A percentile compares a stretch with the other conserved stretches of the same genome.
These are phyloP conservation scores for Fusarium sp. DNA, from an alignment of 2,329 filamentous ascomycete genomes.

Conservation along the genomic window DNA sequence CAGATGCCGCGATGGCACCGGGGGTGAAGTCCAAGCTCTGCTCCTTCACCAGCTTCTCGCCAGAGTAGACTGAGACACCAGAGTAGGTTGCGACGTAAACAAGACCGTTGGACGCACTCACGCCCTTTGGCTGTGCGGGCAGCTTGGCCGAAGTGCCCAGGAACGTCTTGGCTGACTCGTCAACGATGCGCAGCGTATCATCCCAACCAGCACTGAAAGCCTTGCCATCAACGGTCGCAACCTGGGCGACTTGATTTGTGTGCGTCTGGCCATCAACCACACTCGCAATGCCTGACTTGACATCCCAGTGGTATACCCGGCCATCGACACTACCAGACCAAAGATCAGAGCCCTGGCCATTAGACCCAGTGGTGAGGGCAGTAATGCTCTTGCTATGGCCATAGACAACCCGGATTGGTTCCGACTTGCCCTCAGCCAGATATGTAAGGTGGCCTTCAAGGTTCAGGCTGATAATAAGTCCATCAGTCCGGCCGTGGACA, in stretches of 20 bases:
- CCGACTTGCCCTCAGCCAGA: constrained; percentile 76
- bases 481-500: constrained; percentile 84
- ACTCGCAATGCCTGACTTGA: constrained; percentile 74
- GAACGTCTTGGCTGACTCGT: constrained; percentile 81
- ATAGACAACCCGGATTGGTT: constrained; percentile 79
- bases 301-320: constrained; percentile 86
- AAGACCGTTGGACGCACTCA: constrained; percentile 66
- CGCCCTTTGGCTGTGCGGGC: constrained; percentile 82
- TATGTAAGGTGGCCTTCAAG: constrained; percentile 93
- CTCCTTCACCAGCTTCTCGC: constrained; percentile 71
- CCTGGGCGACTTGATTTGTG: constrained; percentile 85
- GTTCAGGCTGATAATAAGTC: constrained; percentile 89
- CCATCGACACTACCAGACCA: constrained; percentile 96
- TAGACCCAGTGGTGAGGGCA: constrained; percentile 65
- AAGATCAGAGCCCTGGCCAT: constrained; percentile 72
- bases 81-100: constrained; percentile 70
- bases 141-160: constrained; percentile 76
- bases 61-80: constrained; percentile 66
- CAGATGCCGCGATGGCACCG: constrained; percentile 78
- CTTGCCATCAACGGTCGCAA: constrained; percentile 71
- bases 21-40: constrained; percentile 73
- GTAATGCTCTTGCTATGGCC: constrained; percentile 95
- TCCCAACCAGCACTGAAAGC: constrained; percentile 96
- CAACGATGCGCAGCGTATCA: constrained; percentile 85
- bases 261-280: constrained; percentile 84